These are phyloP conservation scores for Mrakiaceae sp. DNA, from an alignment of 1,284 basidiomycete genomes.

Conservation along the genomic window DNA sequence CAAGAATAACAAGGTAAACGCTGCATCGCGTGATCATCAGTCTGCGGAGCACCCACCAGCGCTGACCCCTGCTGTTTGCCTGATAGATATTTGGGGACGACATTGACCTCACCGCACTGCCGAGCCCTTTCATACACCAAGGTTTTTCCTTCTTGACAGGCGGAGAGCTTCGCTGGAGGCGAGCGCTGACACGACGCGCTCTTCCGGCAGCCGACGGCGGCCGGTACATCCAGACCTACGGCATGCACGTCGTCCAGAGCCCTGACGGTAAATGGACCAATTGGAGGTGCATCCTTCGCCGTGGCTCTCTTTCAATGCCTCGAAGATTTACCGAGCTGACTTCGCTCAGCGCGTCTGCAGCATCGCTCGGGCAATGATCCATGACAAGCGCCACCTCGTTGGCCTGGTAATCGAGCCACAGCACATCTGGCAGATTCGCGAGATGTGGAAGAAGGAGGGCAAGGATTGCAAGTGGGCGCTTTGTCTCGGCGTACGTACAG, in stretches of 20 bases:
- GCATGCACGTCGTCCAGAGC: conserved; percentile 16
- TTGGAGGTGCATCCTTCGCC: conserved; percentile 3
- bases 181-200: too few species aligned
- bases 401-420: conserved; percentile 18
- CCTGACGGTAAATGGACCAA: conserved; percentile 20
- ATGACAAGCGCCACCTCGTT: conserved; percentile 17
- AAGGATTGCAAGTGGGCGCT: conserved; percentile 14
- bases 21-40: background rate
- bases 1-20: conserved; percentile 17
- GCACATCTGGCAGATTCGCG: conserved; percentile 19
- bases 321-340: background rate
- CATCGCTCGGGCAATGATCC: conserved; percentile 18
- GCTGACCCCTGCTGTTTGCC: background rate
- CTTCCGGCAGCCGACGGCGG: conserved; percentile 9
- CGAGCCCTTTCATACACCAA: conserved; percentile 14
- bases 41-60: too few species aligned
- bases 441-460: conserved; percentile 16
- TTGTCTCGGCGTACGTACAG: conserved; percentile 12
- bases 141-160: background rate
- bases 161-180: background rate
- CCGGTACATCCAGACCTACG: conserved; percentile 19
- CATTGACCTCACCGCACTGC: conserved; percentile 12
- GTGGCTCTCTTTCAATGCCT: background rate
- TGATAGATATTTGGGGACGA: conserved; percentile 12
- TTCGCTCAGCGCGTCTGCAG: background rate